Evolutionary conservation across 768 basidiomycete genomes (phyloP).

Genomic region (Podaxis carcinomalis): DNA sequence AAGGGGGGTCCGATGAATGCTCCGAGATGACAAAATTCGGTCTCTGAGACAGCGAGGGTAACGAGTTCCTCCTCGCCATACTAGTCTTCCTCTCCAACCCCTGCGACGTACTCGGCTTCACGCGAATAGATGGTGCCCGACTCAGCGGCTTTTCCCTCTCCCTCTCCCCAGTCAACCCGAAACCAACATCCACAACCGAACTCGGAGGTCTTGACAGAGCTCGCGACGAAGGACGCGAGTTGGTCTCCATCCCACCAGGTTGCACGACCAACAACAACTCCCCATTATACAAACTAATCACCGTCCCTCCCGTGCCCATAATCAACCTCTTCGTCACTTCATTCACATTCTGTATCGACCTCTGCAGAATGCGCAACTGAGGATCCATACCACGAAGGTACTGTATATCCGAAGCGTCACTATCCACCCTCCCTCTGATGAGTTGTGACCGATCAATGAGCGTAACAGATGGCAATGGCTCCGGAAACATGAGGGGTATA

Average conservation of each 20-base stretch:
- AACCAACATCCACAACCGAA: constrained; percentile 39
- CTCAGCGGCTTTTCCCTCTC: constrained; percentile 39
- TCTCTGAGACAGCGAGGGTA: constrained; percentile 70
- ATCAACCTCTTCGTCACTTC: constrained; percentile 32
- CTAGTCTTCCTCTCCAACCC: constrained; percentile 76
- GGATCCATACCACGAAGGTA: constrained; percentile 50
- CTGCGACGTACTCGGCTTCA: constrained; percentile 65
- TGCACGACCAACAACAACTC: constrained; percentile 72
- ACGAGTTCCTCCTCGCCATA: constrained; percentile 66
- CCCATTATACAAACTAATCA: constrained; percentile 71
- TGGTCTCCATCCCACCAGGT: constrained; percentile 40
- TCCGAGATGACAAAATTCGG: constrained; percentile 57
- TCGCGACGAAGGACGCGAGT: constrained; percentile 56
- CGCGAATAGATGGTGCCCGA: constrained; percentile 73
- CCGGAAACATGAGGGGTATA: constrained; percentile 70
- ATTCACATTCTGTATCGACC: constrained; percentile 24
- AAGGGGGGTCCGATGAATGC: constrained; percentile 61
- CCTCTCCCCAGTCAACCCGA: constrained; percentile 18
- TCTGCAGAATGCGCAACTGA: constrained; percentile 30
- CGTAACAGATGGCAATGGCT: constrained; percentile 62
- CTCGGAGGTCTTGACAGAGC: constrained; percentile 70
- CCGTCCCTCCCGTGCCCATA: constrained; percentile 55
- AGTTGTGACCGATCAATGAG: constrained; percentile 67
- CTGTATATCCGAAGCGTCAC: constrained; percentile 59
- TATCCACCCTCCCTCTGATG: constrained; percentile 66